Percentiles rank a stretch among this genome's conserved stretches.
phyloP scores from a whole-genome alignment of 306 rosid species.

The Cyamopsis tetragonoloba region DNA sequence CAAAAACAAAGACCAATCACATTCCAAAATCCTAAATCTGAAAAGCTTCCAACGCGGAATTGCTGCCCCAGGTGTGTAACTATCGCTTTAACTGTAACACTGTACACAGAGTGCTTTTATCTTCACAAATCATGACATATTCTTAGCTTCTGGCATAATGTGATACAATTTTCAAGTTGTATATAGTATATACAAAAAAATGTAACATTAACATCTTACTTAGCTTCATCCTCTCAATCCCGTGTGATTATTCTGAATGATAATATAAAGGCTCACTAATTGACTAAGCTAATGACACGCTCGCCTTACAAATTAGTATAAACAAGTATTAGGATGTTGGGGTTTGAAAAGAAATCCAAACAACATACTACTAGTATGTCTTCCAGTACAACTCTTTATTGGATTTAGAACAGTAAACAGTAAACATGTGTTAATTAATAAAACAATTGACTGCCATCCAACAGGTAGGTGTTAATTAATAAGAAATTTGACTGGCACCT shows the following conservation, averaged over 20 bases:
- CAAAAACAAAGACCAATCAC: too few relatives aligned
- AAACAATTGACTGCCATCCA: too few relatives aligned
- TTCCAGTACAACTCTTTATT: background rate
- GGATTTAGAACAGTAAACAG: conserved; percentile 4
- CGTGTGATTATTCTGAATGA: background rate
- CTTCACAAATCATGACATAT: background rate
- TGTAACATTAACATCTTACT: background rate
- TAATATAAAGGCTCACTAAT: background rate
- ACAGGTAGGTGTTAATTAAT: too few relatives aligned
- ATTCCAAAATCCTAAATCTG: too few relatives aligned
- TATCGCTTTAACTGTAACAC: too few relatives aligned
- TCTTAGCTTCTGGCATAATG: background rate
- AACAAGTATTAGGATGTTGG: too few relatives aligned
- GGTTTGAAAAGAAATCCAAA: background rate
- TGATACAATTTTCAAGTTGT: background rate
- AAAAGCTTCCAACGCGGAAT: too few relatives aligned
- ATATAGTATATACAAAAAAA: background rate
- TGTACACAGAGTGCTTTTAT: background rate
- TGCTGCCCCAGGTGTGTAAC: too few relatives aligned
- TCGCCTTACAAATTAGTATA: too few relatives aligned
- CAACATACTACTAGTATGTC: background rate
- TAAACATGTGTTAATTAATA: too few relatives aligned
- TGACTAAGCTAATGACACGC: too few relatives aligned
- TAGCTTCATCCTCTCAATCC: background rate
- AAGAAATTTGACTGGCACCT: too few relatives aligned